Percentiles rank a stretch among this genome's conserved stretches.
Conservation (phyloP, 805 yeast genomes). For the Nakazawaea molendinolei region DNA sequence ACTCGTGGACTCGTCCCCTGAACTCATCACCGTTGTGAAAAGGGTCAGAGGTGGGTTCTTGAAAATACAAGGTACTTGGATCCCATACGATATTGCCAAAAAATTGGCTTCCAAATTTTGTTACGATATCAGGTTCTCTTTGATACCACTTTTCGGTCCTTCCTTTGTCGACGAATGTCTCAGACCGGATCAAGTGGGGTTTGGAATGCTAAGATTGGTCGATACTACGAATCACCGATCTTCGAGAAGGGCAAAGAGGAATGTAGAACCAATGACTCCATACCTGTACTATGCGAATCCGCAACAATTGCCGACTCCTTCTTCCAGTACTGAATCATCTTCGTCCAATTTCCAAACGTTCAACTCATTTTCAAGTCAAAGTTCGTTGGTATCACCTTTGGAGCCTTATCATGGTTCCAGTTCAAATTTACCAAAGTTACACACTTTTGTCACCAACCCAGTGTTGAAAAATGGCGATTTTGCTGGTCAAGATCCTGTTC, state of each 20-base stretch:
- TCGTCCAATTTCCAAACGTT: constrained; percentile 1
- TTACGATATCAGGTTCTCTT: constrained; percentile 64
- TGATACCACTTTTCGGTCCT: constrained; percentile 76
- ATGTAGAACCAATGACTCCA: constrained; percentile 5
- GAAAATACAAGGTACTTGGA: constrained; percentile 93
- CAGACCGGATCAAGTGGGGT: constrained; percentile 52
- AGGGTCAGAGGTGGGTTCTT: constrained; percentile 87
- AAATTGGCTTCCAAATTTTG: constrained; percentile 69
- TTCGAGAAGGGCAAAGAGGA: neutral
- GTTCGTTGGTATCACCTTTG: constrained; percentile 7
- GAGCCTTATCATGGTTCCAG: neutral
- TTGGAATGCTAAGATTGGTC: constrained; percentile 51
- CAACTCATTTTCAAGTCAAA: neutral
- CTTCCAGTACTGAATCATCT: constrained; percentile 3
- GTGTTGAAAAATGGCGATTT: neutral
- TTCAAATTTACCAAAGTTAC: constrained; percentile 8
- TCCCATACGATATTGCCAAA: constrained; percentile 64
- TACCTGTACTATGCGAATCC: neutral
- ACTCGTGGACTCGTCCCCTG: constrained; percentile 59
- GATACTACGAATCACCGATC: neutral
- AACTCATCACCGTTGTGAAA: constrained; percentile 52
- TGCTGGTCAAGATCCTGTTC: too few relatives aligned
- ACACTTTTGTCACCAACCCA: constrained; percentile 4
- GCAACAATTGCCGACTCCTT: constrained; percentile 8
- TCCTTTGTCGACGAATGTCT: constrained; percentile 58